Evolutionary conservation across 2,329 filamentous ascomycete species (phyloP).

Genomic region (Venturia oleaginea): DNA sequence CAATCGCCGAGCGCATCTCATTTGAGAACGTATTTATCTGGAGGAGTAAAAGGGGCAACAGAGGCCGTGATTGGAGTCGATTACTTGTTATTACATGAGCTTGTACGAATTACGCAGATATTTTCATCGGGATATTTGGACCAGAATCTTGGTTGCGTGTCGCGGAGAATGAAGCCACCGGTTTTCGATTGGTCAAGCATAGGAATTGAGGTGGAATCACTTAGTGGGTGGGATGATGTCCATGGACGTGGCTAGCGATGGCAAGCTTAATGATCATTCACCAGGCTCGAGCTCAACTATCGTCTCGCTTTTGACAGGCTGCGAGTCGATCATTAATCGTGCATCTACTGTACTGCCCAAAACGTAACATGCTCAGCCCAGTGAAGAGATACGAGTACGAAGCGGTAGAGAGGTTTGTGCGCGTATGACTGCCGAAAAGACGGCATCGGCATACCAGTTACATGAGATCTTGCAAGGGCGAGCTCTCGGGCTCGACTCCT

Average conservation of each 20-base stretch:
- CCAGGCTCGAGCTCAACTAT: conserved; percentile 4
- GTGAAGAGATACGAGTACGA: neutral
- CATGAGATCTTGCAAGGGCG: neutral
- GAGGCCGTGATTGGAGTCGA: neutral
- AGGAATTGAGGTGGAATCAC: neutral
- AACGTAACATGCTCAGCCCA: conserved; percentile 1
- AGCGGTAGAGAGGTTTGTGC: neutral
- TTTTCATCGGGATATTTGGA: neutral
- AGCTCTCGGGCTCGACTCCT: neutral
- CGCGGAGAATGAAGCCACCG: neutral
- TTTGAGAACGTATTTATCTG: neutral
- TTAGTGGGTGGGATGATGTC: neutral
- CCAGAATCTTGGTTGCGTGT: neutral
- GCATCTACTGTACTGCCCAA: neutral
- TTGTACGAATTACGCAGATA: neutral
- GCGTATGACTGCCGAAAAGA: no score
- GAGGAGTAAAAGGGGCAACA: neutral
- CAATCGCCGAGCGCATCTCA: neutral
- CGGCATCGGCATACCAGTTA: neutral
- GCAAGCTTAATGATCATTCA: conserved; percentile 2
- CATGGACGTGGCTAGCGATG: neutral
- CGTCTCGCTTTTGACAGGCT: neutral
- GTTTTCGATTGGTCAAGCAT: neutral
- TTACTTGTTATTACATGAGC: neutral
- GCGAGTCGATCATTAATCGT: conserved; percentile 1